A percentile compares a stretch with the other conserved stretches of the same genome.
Conservation (phyloP, 176 grass and related monocot genomes). For the Lolium rigidum region DNA sequence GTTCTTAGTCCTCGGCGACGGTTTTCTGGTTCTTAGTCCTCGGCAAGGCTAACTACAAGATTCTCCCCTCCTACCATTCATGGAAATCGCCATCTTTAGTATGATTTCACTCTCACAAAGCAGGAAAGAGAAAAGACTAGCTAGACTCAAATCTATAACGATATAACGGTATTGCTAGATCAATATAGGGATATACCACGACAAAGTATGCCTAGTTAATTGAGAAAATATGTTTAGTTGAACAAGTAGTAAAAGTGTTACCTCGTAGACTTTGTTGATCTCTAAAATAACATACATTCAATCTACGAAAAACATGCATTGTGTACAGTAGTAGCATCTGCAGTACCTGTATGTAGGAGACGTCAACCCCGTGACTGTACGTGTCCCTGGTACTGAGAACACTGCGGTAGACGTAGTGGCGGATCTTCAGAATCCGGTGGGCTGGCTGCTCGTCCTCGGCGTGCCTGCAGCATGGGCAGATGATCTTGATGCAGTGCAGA, state of each 20-base stretch:
- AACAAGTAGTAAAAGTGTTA: neutral
- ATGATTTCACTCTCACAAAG: neutral
- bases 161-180: neutral
- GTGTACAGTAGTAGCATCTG: neutral
- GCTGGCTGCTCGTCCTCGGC: neutral
- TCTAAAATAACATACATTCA: neutral
- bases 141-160: neutral
- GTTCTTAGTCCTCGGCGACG: too few relatives aligned
- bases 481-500: conserved; percentile 29
- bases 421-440: conserved; percentile 48
- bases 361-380: conserved; percentile 18
- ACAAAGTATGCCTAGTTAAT: neutral
- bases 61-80: neutral
- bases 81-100: neutral
- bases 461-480: conserved; percentile 37
- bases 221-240: neutral
- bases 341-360: conserved; percentile 48
- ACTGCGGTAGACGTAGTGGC: conserved; percentile 48
- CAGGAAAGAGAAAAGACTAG: neutral
- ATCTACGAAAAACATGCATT: neutral
- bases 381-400: conserved; percentile 44
- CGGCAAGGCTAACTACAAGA: too few relatives aligned
- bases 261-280: neutral
- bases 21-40: too few relatives aligned
- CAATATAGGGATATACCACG: neutral